Evolutionary conservation across 257 asterid species (phyloP), one percentile per base, ranked within the genome.

Genomic region (Plectranthus barbatus): DNA sequence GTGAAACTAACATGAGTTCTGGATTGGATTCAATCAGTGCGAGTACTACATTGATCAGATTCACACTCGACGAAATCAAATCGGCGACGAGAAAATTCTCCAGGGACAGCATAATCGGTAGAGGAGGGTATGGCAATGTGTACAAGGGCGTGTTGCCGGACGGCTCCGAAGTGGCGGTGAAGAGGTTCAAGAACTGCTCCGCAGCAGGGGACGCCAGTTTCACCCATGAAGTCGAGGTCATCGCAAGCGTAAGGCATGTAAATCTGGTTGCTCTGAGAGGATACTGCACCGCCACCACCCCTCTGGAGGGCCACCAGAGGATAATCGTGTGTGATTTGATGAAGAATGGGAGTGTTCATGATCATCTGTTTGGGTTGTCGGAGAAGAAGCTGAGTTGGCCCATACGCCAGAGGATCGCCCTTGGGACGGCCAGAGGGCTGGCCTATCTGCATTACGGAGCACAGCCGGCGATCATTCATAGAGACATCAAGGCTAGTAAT

Each of bases 51-150:
- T 67, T 88, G 62, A 72, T 83, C 49, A 74, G 79, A 64, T 88
- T 77, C 75, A 78, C 81, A 0, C 62, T 84, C 1, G 95, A 91
- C 17, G 95, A 91, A 62, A 82, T 88, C 21, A 88, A 76, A 72
- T 48, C 47, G 0, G 83, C 89, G 11, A 86, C 97, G 0, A 72
- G 60, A 63, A 89, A 83, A 60, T 86, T 88, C 73, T 70, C 95
- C 0, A 74, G 86, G 62, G 63, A 56, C 7, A 62, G 77, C 23
- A 77, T 91, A 31, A 77, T 91, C 19, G 98, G 97, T 56, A 86
- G 71, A 72, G 98, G 98, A 60, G 95, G 95, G 13, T 91, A 84
- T 70, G 98, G 98, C 15, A 88, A 91, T 69, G 95, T 88, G 56
- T 91, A 81, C 60, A 88, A 83, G 33, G 98, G 97, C 11, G 58